Evolutionary conservation across 1,284 basidiomycete genomes (phyloP), one percentile per base, ranked within the genome.

Genomic region (Dichomitus squalens): DNA sequence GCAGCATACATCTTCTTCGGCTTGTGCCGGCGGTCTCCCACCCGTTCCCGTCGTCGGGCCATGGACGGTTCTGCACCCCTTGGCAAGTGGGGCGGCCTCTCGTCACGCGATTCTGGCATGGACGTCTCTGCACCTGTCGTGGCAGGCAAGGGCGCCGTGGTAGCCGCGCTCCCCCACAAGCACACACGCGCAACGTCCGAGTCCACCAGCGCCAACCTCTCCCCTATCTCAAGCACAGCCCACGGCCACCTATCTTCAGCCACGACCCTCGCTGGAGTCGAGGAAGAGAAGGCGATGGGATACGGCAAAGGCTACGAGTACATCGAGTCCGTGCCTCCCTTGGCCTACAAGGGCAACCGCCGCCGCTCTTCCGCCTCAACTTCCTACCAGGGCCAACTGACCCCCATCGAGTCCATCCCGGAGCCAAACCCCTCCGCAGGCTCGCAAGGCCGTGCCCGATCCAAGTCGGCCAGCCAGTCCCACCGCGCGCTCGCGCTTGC

Each of bases 51-150:
- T 31, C 61, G 61, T 8, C 57, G 63, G 27, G 52, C 53, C 7
- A 47, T 53, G 40, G 59, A 52, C 33, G 64, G 58, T 14, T 34
- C 23, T n/a, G 53, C 49, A 9, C 46, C 52, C 0, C 39, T 59
- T 29, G 65, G 64, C 33, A 65, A 58, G n/a, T 69, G 66, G 66
- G 63, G 60, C 14, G 68, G 68, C 3, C 62, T 69, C 8, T 68
- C 66, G n/a, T 69, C 48, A 8, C 48, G 34, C 21, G 48, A 49
- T 25, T 64, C 63, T n/a, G 58, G 61, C 27, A 58, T 64, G 58
- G 61, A 66, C 27, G 58, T 54, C 23, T 56, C 49, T n/a, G 55
- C 31, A 33, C 49, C 49, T 5, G 46, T 46, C 21, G 50, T 48
- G 18, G 43, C 49, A 16, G 46, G 49, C 2, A 62, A 54, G 51